Percentiles rank a stretch among this genome's conserved stretches.
Conservation (phyloP, 1,284 basidiomycete genomes). For the Porodaedalea pini region DNA sequence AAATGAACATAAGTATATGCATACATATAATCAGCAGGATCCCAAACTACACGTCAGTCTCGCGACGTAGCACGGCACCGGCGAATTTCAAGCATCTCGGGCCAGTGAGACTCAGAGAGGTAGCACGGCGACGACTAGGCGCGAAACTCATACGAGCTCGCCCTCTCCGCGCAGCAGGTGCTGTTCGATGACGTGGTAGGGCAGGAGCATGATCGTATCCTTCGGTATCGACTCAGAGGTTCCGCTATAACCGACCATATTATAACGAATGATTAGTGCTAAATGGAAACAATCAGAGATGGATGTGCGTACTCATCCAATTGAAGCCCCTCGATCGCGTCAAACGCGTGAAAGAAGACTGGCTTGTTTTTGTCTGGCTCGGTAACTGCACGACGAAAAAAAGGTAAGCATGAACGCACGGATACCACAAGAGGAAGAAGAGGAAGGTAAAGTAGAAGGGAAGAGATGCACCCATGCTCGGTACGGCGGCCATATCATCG, state of each 20-base stretch:
- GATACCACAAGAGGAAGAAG: not conserved
- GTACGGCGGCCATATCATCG: conserved; percentile 48
- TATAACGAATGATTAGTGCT: conserved; percentile 9
- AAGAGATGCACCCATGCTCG: conserved; percentile 67
- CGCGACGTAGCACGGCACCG: no score
- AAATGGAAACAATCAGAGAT: not conserved
- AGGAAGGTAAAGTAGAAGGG: not conserved
- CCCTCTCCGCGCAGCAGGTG: conserved; percentile 64
- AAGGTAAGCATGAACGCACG: not conserved
- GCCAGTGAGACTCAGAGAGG: no score
- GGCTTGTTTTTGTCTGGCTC: conserved; percentile 70
- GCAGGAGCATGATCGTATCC: conserved; percentile 66
- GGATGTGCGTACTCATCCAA: conserved; percentile 63
- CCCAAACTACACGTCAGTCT: no score
- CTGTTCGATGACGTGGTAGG: conserved; percentile 68
- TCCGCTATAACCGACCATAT: conserved; percentile 41
- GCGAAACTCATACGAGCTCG: conserved; percentile 53
- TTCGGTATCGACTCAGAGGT: conserved; percentile 59
- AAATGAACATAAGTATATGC: no score
- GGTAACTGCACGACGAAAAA: conserved; percentile 47
- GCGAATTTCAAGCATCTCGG: no score
- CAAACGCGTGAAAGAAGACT: conserved; percentile 76
- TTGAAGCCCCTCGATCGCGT: conserved; percentile 63
- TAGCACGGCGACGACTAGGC: no score
- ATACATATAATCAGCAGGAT: no score